Evolutionary conservation across 345 rosid species (phyloP), one percentile per base, ranked within the genome.

Genomic region (Salix viminalis): DNA sequence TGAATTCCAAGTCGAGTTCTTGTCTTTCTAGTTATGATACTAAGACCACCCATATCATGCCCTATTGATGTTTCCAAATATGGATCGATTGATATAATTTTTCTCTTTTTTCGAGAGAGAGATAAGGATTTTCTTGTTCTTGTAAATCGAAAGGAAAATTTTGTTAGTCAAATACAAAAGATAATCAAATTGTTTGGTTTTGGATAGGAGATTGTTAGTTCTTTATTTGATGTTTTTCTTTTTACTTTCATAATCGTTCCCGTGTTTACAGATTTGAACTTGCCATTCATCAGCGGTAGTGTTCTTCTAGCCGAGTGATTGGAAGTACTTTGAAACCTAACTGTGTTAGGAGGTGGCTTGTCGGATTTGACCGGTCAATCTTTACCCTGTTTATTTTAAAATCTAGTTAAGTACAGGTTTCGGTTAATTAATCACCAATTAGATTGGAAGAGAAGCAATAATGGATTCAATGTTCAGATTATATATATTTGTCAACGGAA

Each of bases 11-110:
- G 75, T 58, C 13, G 0, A 41, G 23, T 21, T 87, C 88, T 24
- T 88, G 86, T 42, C 86, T 91, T 52, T 71, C 92, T 28, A 81
- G 91, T 77, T 95, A 95, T 71, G 88, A 91, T n/a, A 95, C 99
- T 19, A 90, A 91, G 72, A 90, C 97, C 39, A 95, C 96, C 70
- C 99, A 93, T 82, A 91, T 95, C 62, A 91, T 85, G 86, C 99
- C 99, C 50, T 91, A 90, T 78, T 95, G 94, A 94, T 75, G 15
- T 58, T 58, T 23, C 14, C 61, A 56, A 56, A 3, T n/a, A n/a
- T 10, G 28, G 64, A 2, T 5, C n/a, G 28, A n/a, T n/a, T 10
- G 64, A n/a, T 10, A 58, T 58, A 10, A n/a, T 58, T 23, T 3
- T 0, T 56, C 61, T 58, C 56, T 58, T 23, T 58, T 58, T 23